Conservation (phyloP, 2,329 filamentous ascomycete species). For the Lachnellula subtilissima region DNA sequence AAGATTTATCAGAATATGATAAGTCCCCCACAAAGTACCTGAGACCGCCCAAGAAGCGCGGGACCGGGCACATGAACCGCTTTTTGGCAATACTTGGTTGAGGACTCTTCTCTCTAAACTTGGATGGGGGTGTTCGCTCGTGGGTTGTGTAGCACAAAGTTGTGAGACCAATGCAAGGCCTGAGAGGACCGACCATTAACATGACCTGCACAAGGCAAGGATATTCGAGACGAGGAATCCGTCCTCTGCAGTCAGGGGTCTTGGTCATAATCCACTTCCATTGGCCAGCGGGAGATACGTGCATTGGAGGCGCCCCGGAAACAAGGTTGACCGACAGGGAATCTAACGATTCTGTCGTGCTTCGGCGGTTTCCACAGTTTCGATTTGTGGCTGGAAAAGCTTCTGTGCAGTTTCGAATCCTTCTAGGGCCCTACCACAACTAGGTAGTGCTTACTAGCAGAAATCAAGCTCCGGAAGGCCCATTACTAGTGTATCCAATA, state of each 20-base stretch:
- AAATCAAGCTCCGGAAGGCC: not conserved
- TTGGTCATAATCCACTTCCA: not conserved
- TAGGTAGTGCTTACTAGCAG: constrained; percentile 4
- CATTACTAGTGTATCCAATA: too few species aligned
- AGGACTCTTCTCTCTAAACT: not conserved
- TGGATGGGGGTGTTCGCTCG: not conserved
- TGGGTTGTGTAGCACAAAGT: not conserved
- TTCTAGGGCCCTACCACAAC: constrained; percentile 16
- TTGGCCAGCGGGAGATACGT: constrained; percentile 8
- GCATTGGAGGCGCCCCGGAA: constrained; percentile 9
- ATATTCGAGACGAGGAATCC: constrained; percentile 6
- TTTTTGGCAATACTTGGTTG: not conserved
- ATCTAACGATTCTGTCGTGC: constrained; percentile 7
- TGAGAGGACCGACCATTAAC: constrained; percentile 3
- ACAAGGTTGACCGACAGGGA: constrained; percentile 12
- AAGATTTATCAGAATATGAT: not conserved
- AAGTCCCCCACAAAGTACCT: not conserved
- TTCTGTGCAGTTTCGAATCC: constrained; percentile 24
- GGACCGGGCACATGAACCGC: not conserved
- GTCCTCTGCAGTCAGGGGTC: constrained; percentile 16
- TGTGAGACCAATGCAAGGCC: not conserved
- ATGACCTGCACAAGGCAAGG: constrained; percentile 6
- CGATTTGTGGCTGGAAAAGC: constrained; percentile 16
- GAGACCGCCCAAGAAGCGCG: not conserved
- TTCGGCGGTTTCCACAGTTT: constrained; percentile 19